Evolutionary conservation across 176 grass and related monocot species (phyloP), one percentile per base, ranked within the genome.

Genomic region (Musa beccarii): DNA sequence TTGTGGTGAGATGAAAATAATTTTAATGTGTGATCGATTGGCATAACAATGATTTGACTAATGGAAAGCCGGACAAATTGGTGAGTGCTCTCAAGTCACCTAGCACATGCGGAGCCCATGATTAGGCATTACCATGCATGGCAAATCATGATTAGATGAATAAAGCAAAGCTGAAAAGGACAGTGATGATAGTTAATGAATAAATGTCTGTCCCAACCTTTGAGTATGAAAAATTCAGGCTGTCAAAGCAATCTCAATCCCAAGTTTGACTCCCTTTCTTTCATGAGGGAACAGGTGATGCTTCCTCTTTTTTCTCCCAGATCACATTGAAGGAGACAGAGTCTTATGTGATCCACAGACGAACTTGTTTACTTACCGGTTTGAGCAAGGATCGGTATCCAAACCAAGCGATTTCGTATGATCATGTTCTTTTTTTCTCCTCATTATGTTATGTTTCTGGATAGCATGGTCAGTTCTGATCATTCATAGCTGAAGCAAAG

Each of bases 161-260:
- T 75, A 75, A 34, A 34, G 52, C 8, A 49, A 56, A 70, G 4
- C 79, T 63, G 57, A 74, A 75, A 86, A 80, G 69, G 79, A 84
- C 87, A 84, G 12, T 59, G 81, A 84, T 76, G 82, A 96, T 92
- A 85, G 84, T 89, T 89, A 85, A 82, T 65, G 79, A 72, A 87
- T 84, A 87, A 61, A 43, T 43, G 34, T 89, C 84, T 87, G 63
- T 61, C 82, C 56, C 78, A 70, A 55, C 71, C 80, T 83, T 86
- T 75, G 79, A 81, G 87, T 88, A 87, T 78, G 78, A 24, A 80
- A 72, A 59, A 66, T 75, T 78, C 83, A 85, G 85, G 89, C 82
- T 54, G 72, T 82, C 81, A 92, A 89, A 89, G 82, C 79, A 70
- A 72, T 82, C 66, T 83, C 75, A 68, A 43, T 69, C 67, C 78